Evolutionary conservation across 1,284 basidiomycete species (phyloP).

Genomic region (Ustilago nuda): DNA sequence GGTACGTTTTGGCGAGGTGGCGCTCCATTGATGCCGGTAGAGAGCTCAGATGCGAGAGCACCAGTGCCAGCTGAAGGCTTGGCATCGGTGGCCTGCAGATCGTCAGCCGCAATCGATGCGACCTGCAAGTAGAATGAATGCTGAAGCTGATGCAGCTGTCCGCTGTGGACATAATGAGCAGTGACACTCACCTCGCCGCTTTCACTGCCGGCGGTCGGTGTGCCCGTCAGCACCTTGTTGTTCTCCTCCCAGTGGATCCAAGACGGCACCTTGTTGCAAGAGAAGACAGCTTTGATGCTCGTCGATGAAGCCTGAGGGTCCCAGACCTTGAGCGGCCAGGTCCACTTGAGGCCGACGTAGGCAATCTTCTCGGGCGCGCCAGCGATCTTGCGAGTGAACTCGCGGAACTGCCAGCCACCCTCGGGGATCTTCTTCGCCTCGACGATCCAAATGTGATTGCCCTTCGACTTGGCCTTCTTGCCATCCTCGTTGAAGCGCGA

Average conservation of each 20-base stretch:
- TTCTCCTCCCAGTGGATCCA: slow-evolving; percentile 89
- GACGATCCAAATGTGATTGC: slow-evolving; percentile 99
- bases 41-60: slow-evolving; percentile 20
- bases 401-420: slow-evolving; percentile 86
- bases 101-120: slow-evolving; percentile 39
- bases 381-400: slow-evolving; percentile 76
- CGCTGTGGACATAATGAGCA: slow-evolving; percentile 59
- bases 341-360: slow-evolving; percentile 78
- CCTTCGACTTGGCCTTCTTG: slow-evolving; percentile 99
- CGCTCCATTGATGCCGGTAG: slow-evolving; percentile 11
- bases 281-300: slow-evolving; percentile 79
- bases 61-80: slow-evolving; percentile 24
- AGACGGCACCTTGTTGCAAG: slow-evolving; percentile 80
- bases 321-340: slow-evolving; percentile 94
- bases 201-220: slow-evolving; percentile 49
- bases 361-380: slow-evolving; percentile 74
- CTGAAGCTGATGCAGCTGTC: slow-evolving; percentile 63
- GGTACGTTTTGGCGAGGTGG: background rate
- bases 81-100: slow-evolving; percentile 35
- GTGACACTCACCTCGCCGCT: slow-evolving; percentile 60
- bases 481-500: slow-evolving; percentile 97
- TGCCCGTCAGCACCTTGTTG: slow-evolving; percentile 58
- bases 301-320: slow-evolving; percentile 80
- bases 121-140: slow-evolving; percentile 64
- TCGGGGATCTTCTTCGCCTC: slow-evolving; percentile 86